phyloP scores from a whole-genome alignment of 192 early-diverging fungal genomes.

The Linderina pennispora region DNA sequence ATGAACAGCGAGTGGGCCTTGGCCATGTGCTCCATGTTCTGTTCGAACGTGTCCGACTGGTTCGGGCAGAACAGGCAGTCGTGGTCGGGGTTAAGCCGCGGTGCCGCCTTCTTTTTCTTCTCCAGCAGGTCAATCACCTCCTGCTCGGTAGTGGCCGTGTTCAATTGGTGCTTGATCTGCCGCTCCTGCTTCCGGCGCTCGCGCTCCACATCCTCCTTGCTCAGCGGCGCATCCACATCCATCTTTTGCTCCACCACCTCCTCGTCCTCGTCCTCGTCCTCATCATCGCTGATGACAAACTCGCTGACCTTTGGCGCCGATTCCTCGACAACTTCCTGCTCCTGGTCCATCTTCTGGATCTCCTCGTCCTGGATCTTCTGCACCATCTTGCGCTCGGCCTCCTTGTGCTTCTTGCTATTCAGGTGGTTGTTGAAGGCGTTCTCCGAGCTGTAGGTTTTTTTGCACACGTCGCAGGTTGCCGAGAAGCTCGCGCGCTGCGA shows the following conservation, averaged over 20 bases:
- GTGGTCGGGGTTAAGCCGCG: constrained; percentile 53
- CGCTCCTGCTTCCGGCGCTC: constrained; percentile 30
- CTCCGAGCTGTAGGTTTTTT: constrained; percentile 68
- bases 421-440: constrained; percentile 89
- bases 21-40: constrained; percentile 91
- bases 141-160: constrained; percentile 48
- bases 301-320: constrained; percentile 25
- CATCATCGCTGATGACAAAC: constrained; percentile 42
- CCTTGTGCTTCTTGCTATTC: constrained; percentile 93
- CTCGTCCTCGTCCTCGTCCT: constrained; percentile 22
- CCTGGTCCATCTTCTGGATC: constrained; percentile 29
- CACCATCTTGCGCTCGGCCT: constrained; percentile 53
- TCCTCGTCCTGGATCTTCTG: constrained; percentile 34
- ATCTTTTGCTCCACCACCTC: constrained; percentile 9
- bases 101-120: constrained; percentile 68
- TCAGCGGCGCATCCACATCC: constrained; percentile 7
- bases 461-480: constrained; percentile 49
- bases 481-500: constrained; percentile 31
- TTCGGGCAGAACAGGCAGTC: constrained; percentile 95
- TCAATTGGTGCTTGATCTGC: constrained; percentile 38
- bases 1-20: constrained; percentile 89
- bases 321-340: constrained; percentile 4
- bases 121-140: constrained; percentile 72
- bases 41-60: constrained; percentile 54
- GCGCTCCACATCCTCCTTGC: constrained; percentile 12